phyloP scores from a whole-genome alignment of 225 moss, liverwort and hornwort species.

The Bryum argenteum region DNA sequence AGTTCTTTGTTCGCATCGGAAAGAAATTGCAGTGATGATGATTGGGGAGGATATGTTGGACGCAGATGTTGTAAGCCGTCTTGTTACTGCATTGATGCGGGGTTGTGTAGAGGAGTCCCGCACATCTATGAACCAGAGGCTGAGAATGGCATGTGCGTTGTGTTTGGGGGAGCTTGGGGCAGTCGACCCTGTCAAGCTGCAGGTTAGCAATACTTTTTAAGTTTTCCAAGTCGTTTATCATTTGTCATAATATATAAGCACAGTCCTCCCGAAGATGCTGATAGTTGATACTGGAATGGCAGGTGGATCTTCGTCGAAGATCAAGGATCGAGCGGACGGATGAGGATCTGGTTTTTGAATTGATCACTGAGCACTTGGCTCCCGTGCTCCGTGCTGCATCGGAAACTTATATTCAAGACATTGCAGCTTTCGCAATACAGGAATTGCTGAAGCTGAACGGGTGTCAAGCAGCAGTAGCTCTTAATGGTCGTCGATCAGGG shows the following conservation, averaged over 20 bases:
- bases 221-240: conserved; percentile 10
- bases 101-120: conserved; percentile 98
- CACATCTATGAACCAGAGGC: conserved; percentile 82
- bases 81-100: conserved; percentile 80
- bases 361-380: conserved; percentile 94
- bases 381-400: conserved; percentile 90
- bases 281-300: conserved; percentile 29
- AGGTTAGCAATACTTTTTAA: conserved; percentile 52
- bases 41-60: conserved; percentile 80
- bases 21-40: conserved; percentile 84
- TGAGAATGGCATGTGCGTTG: conserved; percentile 95
- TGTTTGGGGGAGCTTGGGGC: conserved; percentile 99
- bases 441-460: conserved; percentile 91
- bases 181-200: conserved; percentile 95
- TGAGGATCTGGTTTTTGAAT: conserved; percentile 88
- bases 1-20: conserved; percentile 81
- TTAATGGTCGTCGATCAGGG: conserved; percentile 49
- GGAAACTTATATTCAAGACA: conserved; percentile 92
- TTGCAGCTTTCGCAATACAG: conserved; percentile 93
- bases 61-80: conserved; percentile 76
- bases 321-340: conserved; percentile 87
- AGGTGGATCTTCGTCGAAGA: conserved; percentile 86
- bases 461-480: conserved; percentile 69
- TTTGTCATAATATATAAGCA: conserved; percentile 20
- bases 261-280: conserved; percentile 22